A percentile compares a stretch with the other conserved stretches of the same genome.
Conservation (phyloP, 495 filamentous ascomycete species). For the Daldinia decipiens region DNA sequence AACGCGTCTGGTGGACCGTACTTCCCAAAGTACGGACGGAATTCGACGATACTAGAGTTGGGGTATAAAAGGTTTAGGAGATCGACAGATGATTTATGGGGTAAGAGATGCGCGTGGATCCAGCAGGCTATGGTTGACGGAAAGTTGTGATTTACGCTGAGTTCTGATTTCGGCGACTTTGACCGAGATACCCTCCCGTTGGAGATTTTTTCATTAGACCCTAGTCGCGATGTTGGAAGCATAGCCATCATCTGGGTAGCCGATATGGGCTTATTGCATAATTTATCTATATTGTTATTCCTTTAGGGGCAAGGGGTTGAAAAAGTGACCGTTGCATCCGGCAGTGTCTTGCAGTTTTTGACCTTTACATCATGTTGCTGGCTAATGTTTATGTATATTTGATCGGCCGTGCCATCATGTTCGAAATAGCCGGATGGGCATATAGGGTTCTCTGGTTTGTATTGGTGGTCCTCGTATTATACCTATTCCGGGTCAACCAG, state of each 20-base stretch:
- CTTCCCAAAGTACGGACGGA: constrained; percentile 37
- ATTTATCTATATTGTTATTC: neutral
- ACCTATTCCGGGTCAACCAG: constrained; percentile 62
- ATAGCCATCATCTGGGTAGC: no score
- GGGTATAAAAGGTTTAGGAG: constrained; percentile 16
- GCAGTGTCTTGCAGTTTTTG: neutral
- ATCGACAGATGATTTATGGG: constrained; percentile 37
- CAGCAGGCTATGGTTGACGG: constrained; percentile 55
- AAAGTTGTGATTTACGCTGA: constrained; percentile 11
- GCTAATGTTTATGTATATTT: neutral
- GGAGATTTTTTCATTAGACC: neutral
- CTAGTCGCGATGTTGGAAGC: no score
- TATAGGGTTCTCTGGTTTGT: constrained; percentile 15
- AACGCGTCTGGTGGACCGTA: constrained; percentile 24
- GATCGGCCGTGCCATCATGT: constrained; percentile 4
- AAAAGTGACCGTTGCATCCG: neutral
- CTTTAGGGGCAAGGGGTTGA: neutral
- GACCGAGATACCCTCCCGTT: neutral
- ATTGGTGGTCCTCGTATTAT: constrained; percentile 47
- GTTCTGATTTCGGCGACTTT: no score
- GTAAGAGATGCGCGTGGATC: constrained; percentile 55
- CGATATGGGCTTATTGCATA: constrained; percentile 3
- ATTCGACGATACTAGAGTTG: constrained; percentile 27
- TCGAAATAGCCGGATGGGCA: constrained; percentile 7
- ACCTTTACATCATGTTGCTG: neutral